phyloP scores from a whole-genome alignment of 176 grass and related monocot species.

The Chrysopogon serrulatus region DNA sequence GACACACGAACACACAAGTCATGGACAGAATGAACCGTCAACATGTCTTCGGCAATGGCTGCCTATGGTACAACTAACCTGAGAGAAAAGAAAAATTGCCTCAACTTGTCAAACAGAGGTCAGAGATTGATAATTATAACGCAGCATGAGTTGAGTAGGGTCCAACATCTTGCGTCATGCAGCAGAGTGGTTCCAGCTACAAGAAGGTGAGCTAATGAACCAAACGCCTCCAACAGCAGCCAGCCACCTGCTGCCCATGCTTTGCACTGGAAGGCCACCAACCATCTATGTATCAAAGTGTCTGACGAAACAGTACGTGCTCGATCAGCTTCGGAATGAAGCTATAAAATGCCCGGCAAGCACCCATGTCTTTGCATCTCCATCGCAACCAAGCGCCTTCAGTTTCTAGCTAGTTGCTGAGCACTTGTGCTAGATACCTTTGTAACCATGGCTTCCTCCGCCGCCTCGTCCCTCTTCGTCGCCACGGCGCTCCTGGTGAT shows the following conservation, averaged over 20 bases:
- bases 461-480: neutral
- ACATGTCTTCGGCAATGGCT: too few relatives aligned
- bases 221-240: neutral
- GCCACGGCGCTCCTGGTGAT: neutral
- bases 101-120: neutral
- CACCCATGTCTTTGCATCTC: neutral
- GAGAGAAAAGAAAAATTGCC: neutral
- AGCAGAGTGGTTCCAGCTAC: neutral
- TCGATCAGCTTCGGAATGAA: neutral
- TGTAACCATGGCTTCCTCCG: constrained; percentile 8
- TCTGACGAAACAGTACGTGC: too few relatives aligned
- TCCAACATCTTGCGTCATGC: neutral
- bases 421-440: neutral
- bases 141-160: neutral
- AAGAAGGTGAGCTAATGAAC: constrained; percentile 22
- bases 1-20: too few relatives aligned
- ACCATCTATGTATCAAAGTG: neutral
- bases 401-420: neutral
- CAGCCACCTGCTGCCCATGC: neutral
- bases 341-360: constrained; percentile 16
- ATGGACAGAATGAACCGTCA: too few relatives aligned
- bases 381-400: neutral
- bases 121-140: neutral
- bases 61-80: neutral
- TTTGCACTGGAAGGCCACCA: constrained; percentile 2